Conservation (phyloP, 345 rosid genomes). For the Lepidium africanum region DNA sequence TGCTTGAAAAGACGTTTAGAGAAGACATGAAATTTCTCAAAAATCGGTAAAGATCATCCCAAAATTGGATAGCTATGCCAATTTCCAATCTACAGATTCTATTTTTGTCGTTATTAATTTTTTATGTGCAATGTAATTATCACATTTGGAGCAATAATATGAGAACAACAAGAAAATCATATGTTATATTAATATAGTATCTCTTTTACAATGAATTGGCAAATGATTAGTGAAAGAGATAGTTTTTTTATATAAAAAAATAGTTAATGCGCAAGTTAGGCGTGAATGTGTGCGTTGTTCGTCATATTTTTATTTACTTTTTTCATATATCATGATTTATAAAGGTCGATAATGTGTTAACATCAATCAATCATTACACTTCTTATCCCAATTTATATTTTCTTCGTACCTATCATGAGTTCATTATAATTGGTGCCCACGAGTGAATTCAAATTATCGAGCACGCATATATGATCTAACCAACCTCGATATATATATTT, state of each 20-base stretch:
- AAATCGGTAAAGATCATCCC: not conserved
- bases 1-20: not conserved
- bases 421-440: slow-evolving; percentile 15
- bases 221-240: slow-evolving; percentile 23
- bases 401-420: slow-evolving; percentile 15
- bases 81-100: not conserved
- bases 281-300: slow-evolving; percentile 6
- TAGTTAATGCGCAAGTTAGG: slow-evolving; percentile 11
- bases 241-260: not conserved
- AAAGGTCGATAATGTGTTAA: slow-evolving; percentile 18
- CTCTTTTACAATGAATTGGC: not conserved
- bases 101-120: not conserved
- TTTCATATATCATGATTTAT: not conserved
- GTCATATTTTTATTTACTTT: slow-evolving; percentile 1
- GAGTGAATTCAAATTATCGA: not conserved
- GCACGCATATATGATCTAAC: too few species aligned
- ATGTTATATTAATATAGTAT: not conserved
- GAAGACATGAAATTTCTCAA: not conserved
- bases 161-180: not conserved
- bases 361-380: slow-evolving; percentile 33
- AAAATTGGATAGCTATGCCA: not conserved
- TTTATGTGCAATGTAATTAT: not conserved
- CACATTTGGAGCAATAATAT: slow-evolving; percentile 4
- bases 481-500: too few species aligned
- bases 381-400: slow-evolving; percentile 15